Base-by-base conservation (phyloP, 2,329 filamentous ascomycete species). In the Penicillium palitans region DNA sequence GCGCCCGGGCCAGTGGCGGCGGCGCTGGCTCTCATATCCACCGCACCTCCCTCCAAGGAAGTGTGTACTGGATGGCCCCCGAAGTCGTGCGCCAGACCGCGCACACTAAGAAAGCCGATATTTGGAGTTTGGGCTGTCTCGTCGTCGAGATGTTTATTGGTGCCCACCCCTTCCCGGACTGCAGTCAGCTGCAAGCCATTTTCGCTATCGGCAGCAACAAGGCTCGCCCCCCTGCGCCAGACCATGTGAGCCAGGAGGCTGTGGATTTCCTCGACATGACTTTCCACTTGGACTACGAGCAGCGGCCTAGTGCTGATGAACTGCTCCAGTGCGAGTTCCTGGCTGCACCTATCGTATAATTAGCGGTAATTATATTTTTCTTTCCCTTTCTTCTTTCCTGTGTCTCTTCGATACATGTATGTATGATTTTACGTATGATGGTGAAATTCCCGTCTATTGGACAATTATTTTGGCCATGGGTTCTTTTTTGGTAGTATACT, bases 71-170 rank as follows among this genome's bases (percentile, higher is more conserved):
- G 95, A 99, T 99, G 95, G 95, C 95, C 0, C 95, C 95, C 9
- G 95, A 99, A 79, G 95, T 99, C 21, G 95, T 99, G 62, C 95
- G 95, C 70, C 95, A 98, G 78, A 98, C 93, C 3, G 93, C 92
- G 6, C 97, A 99, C 78, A 98, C 93, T 6, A 91, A 93, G 78
- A 98, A 98, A 79, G 95, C 95, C 15, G 95, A 99, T 71, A 99
- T 99, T 68, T 99, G 95, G 95, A 96, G 91, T 46, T 84, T 99
- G 25, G 95, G 95, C 35, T 99, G 95, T 74, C 81, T 99, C 52
- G 91, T 99, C 15, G 93, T 99, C 25, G 95, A 99, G 80, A 99
- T 99, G 95, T 96, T 98, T 83, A 98, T 95, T 13, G 95, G 95
- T 56, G 90, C 87, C 45, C 95, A 98, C 73, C 95, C 95, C 1